A percentile compares a stretch with the other conserved stretches of the same genome.
phyloP scores from a whole-genome alignment of 768 basidiomycete species.

The Cystofilobasidium macerans region DNA sequence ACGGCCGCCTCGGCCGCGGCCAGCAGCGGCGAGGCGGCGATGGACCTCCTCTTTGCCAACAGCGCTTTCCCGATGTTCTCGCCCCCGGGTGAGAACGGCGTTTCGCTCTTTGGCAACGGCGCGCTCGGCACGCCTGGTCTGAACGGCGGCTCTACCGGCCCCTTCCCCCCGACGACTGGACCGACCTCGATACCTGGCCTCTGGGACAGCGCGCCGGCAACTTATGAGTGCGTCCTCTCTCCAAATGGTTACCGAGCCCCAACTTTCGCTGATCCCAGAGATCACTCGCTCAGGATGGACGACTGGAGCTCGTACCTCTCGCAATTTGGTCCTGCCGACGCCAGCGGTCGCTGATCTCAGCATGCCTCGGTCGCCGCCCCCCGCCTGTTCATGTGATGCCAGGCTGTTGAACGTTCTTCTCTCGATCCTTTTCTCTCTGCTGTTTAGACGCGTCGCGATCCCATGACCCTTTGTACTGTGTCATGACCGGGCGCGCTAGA shows the following conservation, averaged over 20 bases:
- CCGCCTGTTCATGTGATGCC: no score
- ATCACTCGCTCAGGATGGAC: conserved; percentile 3
- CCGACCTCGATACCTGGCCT: not conserved
- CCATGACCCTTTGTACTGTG: no score
- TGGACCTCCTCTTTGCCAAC: not conserved
- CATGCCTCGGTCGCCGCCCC: no score
- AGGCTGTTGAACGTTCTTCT: no score
- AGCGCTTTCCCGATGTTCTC: not conserved
- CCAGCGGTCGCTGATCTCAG: no score
- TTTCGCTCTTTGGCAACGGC: not conserved
- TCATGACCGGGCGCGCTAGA: no score
- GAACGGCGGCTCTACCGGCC: not conserved
- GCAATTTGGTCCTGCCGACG: not conserved
- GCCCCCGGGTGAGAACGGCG: not conserved
- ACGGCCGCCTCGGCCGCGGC: not conserved
- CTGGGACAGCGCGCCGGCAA: conserved; percentile 1
- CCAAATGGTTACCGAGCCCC: not conserved
- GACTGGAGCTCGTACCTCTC: conserved; percentile 16
- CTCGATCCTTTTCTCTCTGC: no score
- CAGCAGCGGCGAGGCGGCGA: not conserved
- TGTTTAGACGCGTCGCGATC: no score
- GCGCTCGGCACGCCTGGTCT: no score
- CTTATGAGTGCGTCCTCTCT: conserved; percentile 5
- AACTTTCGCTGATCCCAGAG: not conserved
- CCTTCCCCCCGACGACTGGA: not conserved